Evolutionary conservation across 331 rosid genomes (phyloP), one percentile per base, ranked within the genome.

Genomic region (Malus hybrid): DNA sequence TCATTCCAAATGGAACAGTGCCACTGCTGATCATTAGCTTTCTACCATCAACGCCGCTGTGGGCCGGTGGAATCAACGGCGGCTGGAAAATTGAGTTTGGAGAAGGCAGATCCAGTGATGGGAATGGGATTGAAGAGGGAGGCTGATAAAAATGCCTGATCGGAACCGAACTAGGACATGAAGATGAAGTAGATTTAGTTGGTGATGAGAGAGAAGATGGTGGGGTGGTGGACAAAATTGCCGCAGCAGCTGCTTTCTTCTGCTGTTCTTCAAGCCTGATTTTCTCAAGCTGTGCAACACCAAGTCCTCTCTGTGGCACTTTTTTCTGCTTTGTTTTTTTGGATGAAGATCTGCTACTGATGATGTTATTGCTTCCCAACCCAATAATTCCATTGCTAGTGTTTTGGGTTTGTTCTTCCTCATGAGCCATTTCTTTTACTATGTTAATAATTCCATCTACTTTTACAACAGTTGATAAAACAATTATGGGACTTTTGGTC

Each of bases 261-360:
- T 79, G 86, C 39, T 87, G 89, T 73, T 89, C 97, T 82, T 88
- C 94, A 19, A 86, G 70, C 76, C 88, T 92, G 44, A 91, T 87
- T 73, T 82, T 91, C 76, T 93, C 98, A 69, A 93, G 96, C 81
- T 89, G 93, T 31, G 96, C 94, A 54, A 93, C 96, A 31, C 98
- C 98, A 32, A 90, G 88, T 60, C 98, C 98, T 86, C 98, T 88
- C 33, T 91, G 96, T 16, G 98, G 96, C 1, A 81, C 80, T 86
- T 83, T 91, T 32, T 80, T 93, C 65, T 83, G 90, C 75, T 87
- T 93, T 16, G 83, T 65, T 78, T 79, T 89, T 44, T 81, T 91
- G 33, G 83, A 76, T 65, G 86, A 86, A 77, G 85, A 86, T 84
- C 84, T 85, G 12, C 81, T 85, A 18, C 81, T 42, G 16, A 19